Percentiles rank a stretch among this genome's conserved stretches.
These are phyloP conservation scores for Penicillium parvum DNA, from an alignment of 495 filamentous ascomycete species.

Conservation along the genomic window DNA sequence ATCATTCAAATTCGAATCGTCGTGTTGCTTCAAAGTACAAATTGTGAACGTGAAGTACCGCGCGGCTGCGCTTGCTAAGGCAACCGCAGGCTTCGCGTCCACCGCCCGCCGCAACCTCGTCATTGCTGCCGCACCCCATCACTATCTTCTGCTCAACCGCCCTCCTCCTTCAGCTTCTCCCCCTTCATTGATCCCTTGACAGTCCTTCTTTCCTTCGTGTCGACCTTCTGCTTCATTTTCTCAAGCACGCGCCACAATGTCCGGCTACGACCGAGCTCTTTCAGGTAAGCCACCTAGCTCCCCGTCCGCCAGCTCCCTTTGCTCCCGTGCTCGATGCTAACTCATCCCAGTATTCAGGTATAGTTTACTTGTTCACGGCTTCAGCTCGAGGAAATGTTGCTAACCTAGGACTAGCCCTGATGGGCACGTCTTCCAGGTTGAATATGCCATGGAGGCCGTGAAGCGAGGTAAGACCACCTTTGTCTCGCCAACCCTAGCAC, in stretches of 20 bases:
- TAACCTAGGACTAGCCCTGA: slow-evolving; percentile 67
- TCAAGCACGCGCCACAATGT: slow-evolving; percentile 55
- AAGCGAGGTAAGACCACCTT: slow-evolving; percentile 70
- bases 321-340: slow-evolving; percentile 16
- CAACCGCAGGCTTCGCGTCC: slow-evolving; percentile 30
- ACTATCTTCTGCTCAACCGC: slow-evolving; percentile 12
- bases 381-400: slow-evolving; percentile 14
- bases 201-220: neutral
- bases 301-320: slow-evolving; percentile 21
- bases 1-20: no score
- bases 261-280: slow-evolving; percentile 91
- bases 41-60: neutral
- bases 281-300: slow-evolving; percentile 64
- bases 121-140: slow-evolving; percentile 23
- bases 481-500: neutral
- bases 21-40: no score
- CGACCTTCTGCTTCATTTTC: neutral
- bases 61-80: slow-evolving; percentile 19
- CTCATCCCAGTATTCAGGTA: slow-evolving; percentile 29
- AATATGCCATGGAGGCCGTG: slow-evolving; percentile 98
- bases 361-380: slow-evolving; percentile 3
- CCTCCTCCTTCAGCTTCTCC: slow-evolving; percentile 4
- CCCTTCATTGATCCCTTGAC: slow-evolving; percentile 7
- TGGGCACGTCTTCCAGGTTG: slow-evolving; percentile 98
- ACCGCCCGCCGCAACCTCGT: slow-evolving; percentile 27